Conservation (phyloP, 2,329 filamentous ascomycete genomes). For the Talaromyces sp. region DNA sequence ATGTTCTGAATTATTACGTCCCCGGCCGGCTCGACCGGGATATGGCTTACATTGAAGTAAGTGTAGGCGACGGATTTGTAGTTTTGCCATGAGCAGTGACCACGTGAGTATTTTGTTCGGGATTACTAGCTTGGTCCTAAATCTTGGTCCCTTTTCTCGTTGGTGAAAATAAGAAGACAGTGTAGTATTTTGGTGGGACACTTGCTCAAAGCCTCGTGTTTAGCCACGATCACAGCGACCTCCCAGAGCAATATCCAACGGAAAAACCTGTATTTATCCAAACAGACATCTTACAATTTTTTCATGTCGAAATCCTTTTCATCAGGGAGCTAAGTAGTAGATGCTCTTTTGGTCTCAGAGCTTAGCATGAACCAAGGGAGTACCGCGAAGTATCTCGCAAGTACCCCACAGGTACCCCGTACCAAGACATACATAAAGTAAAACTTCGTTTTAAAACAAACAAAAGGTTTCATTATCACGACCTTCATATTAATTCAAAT, state of each 20-base stretch:
- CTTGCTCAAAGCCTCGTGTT: not conserved
- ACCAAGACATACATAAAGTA: too few species aligned
- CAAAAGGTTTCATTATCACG: too few species aligned
- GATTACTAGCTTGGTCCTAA: not conserved
- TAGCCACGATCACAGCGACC: not conserved
- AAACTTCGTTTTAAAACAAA: too few species aligned
- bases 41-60: not conserved
- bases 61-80: not conserved
- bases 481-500: too few species aligned
- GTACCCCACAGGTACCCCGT: not conserved
- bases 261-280: not conserved
- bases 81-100: not conserved
- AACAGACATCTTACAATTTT: too few species aligned
- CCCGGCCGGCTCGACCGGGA: not conserved
- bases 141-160: not conserved
- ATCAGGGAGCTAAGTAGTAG: not conserved
- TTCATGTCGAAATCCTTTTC: not conserved
- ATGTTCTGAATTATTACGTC: not conserved
- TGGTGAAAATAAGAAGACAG: not conserved
- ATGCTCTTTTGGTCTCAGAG: not conserved
- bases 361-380: not conserved
- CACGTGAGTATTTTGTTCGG: not conserved
- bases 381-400: not conserved
- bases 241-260: not conserved
- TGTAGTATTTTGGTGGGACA: not conserved